Percentiles rank a stretch among this genome's conserved stretches.
Evolutionary conservation across 2,329 filamentous ascomycete species (phyloP).

Genomic region (Ceratocystis colombiana): DNA sequence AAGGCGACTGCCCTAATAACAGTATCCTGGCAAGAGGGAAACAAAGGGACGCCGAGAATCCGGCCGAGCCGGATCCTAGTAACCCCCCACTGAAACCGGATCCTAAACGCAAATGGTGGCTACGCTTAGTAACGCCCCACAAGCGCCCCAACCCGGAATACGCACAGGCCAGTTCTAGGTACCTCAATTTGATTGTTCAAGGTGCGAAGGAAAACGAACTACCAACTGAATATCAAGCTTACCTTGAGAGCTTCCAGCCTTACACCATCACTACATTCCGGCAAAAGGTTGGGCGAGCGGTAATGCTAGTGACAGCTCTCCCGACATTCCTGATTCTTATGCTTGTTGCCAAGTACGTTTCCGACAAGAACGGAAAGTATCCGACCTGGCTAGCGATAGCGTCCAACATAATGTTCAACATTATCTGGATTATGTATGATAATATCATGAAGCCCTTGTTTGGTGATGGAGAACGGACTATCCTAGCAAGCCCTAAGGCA

Average conservation of each 20-base stretch:
- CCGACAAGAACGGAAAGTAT: constrained; percentile 55
- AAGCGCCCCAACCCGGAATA: constrained; percentile 57
- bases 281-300: constrained; percentile 58
- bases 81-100: constrained; percentile 28
- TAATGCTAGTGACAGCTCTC: constrained; percentile 46
- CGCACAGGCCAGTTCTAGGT: constrained; percentile 73
- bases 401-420: constrained; percentile 37
- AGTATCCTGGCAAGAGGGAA: constrained; percentile 1
- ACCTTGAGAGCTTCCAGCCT: constrained; percentile 56
- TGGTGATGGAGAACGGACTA: constrained; percentile 73
- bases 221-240: constrained; percentile 65
- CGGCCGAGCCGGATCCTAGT: constrained; percentile 25
- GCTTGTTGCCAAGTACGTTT: constrained; percentile 41
- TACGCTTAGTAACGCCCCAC: constrained; percentile 38
- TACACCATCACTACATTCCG: constrained; percentile 58
- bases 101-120: constrained; percentile 34
- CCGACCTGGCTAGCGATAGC: constrained; percentile 54
- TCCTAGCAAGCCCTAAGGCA: constrained; percentile 6
- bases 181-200: constrained; percentile 67
- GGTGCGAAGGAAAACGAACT: constrained; percentile 74
- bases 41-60: constrained; percentile 24
- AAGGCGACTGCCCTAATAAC: constrained; percentile 11
- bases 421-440: constrained; percentile 41
- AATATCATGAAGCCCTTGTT: constrained; percentile 49
- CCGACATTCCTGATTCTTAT: constrained; percentile 45